These are phyloP conservation scores for Parsonsia alboflavescens DNA, from an alignment of 257 asterid species.

Conservation along the genomic window DNA sequence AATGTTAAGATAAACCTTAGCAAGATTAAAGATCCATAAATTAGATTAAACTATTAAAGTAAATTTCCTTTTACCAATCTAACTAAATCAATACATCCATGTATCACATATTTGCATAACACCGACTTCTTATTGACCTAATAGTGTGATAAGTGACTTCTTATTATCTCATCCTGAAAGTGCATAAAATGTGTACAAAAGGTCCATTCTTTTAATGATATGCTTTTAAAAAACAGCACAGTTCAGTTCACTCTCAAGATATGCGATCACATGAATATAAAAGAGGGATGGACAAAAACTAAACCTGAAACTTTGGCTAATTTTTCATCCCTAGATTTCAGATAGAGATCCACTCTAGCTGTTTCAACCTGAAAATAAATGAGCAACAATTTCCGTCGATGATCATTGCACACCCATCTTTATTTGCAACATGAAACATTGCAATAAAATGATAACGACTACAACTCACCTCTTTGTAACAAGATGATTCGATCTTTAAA, in stretches of 20 bases:
- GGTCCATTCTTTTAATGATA: neutral
- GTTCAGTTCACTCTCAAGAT: neutral
- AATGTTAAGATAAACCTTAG: neutral
- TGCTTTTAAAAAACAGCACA: neutral
- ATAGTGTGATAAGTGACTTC: neutral
- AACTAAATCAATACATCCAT: neutral
- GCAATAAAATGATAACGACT: slow-evolving; percentile 20
- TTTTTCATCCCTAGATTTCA: slow-evolving; percentile 31
- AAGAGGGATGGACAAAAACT: neutral
- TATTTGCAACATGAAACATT: neutral
- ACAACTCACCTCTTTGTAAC: slow-evolving; percentile 53
- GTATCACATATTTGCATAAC: neutral
- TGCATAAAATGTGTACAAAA: neutral
- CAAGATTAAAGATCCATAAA: neutral
- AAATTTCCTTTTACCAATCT: neutral
- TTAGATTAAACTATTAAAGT: neutral
- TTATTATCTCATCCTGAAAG: neutral
- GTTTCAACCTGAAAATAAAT: slow-evolving; percentile 43
- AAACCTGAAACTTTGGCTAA: slow-evolving; percentile 41
- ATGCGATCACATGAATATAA: neutral
- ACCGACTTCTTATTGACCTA: neutral
- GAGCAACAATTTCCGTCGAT: neutral
- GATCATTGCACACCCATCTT: neutral
- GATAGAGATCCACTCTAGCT: slow-evolving; percentile 36
- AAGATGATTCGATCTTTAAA: slow-evolving; percentile 37